phyloP scores from a whole-genome alignment of 179 eudicot species.

The Camellia oleifera region DNA sequence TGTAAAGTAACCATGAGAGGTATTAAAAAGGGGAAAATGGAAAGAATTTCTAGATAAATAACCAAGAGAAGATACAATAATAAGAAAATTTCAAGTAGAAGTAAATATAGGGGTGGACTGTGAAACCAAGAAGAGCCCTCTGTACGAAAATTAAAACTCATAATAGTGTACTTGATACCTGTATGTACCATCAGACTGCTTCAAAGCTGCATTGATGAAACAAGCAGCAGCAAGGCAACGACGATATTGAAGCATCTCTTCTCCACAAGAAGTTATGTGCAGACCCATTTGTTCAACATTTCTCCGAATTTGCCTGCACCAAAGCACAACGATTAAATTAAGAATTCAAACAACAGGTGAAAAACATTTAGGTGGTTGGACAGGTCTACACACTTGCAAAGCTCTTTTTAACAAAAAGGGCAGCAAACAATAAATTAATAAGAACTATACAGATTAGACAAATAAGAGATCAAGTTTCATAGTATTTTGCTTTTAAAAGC shows the following conservation, averaged over 20 bases:
- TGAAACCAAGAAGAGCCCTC: neutral
- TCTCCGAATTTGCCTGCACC: conserved; percentile 73
- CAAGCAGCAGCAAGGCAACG: conserved; percentile 93
- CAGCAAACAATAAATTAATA: neutral
- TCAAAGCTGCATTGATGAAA: conserved; percentile 85
- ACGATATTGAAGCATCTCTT: conserved; percentile 73
- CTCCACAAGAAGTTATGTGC: conserved; percentile 75
- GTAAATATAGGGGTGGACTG: neutral
- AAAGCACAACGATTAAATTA: neutral
- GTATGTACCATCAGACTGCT: conserved; percentile 88
- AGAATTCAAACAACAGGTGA: neutral
- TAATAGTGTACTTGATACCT: conserved; percentile 40
- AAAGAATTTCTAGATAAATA: neutral
- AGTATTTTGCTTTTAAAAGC: neutral
- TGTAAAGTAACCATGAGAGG: neutral
- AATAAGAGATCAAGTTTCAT: neutral
- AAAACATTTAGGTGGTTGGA: neutral
- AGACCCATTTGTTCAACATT: conserved; percentile 90
- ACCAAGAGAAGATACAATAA: neutral
- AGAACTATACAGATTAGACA: neutral
- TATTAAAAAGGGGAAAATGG: neutral
- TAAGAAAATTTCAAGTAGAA: conserved; percentile 2
- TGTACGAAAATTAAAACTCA: neutral
- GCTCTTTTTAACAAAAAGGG: neutral
- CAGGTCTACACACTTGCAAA: neutral